A percentile compares a stretch with the other conserved stretches of the same genome.
phyloP scores from a whole-genome alignment of 1,284 basidiomycete genomes.

The Melampsora occidentalis region DNA sequence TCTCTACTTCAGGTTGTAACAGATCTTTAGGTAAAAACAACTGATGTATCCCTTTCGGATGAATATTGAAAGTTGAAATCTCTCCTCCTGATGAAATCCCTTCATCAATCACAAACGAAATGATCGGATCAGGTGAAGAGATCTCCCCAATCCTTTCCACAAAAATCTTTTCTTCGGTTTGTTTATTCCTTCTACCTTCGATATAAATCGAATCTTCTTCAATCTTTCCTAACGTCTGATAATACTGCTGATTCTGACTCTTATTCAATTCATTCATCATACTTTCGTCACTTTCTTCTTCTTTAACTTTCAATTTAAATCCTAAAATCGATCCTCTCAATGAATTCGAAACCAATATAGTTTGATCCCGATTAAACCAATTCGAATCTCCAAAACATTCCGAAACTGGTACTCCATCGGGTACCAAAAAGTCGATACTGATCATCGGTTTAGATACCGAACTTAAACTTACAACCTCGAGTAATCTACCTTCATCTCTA shows the following conservation, averaged over 20 bases:
- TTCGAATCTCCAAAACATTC: slow-evolving; percentile 27
- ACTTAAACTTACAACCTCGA: slow-evolving; percentile 22
- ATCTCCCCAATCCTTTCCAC: slow-evolving; percentile 27
- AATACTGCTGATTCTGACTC: neutral
- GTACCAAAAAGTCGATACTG: slow-evolving; percentile 1
- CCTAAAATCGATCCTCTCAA: slow-evolving; percentile 33
- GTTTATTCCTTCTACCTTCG: slow-evolving; percentile 8
- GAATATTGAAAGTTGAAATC: slow-evolving; percentile 28
- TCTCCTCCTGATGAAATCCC: slow-evolving; percentile 10
- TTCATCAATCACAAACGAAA: slow-evolving; percentile 37
- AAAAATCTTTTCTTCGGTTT: slow-evolving; percentile 17
- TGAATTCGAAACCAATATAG: slow-evolving; percentile 36
- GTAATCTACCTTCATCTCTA: slow-evolving; percentile 5
- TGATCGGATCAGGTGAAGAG: slow-evolving; percentile 32
- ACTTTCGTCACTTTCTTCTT: slow-evolving; percentile 6
- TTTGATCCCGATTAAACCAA: slow-evolving; percentile 19
- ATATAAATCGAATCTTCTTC: slow-evolving; percentile 29
- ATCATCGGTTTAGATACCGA: slow-evolving; percentile 17
- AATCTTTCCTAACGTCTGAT: neutral
- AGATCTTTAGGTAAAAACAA: slow-evolving; percentile 25
- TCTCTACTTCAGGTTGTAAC: neutral
- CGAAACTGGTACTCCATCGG: neutral
- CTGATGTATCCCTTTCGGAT: slow-evolving; percentile 35
- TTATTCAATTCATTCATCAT: neutral
- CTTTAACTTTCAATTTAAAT: slow-evolving; percentile 25